Percentiles rank a stretch among this genome's conserved stretches.
Evolutionary conservation across 768 basidiomycete genomes (phyloP).

Genomic region (Phanerodontia chrysosporium): DNA sequence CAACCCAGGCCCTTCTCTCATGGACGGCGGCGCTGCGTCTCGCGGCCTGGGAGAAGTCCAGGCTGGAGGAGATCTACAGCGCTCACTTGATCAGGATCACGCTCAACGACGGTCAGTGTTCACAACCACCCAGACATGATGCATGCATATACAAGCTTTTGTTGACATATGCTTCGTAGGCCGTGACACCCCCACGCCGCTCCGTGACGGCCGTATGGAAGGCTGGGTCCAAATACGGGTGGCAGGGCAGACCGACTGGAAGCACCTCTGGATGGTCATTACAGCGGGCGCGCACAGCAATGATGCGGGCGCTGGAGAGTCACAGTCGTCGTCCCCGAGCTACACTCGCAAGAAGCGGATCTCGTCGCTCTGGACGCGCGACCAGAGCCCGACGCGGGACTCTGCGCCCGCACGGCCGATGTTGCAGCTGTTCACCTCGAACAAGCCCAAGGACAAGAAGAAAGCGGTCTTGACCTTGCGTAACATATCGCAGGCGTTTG

Average conservation of each 20-base stretch:
- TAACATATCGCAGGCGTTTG: conserved; percentile 79
- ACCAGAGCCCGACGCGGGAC: conserved; percentile 27
- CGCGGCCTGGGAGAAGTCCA: conserved; percentile 90
- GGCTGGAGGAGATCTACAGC: conserved; percentile 96
- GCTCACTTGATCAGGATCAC: conserved; percentile 86
- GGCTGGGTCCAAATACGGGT: conserved; percentile 89
- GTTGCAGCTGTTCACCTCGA: conserved; percentile 57
- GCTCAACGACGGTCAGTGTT: conserved; percentile 42
- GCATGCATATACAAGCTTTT: too few species aligned
- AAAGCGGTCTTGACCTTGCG: conserved; percentile 65
- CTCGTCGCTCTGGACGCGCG: conserved; percentile 64
- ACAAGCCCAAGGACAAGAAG: conserved; percentile 73
- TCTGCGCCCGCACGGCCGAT: conserved; percentile 24
- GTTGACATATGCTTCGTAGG: conserved; percentile 23
- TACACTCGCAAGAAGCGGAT: conserved; percentile 46
- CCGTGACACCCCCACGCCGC: conserved; percentile 53
- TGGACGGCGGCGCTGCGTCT: conserved; percentile 92
- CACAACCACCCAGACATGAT: too few species aligned
- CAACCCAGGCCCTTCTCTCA: conserved; percentile 62
- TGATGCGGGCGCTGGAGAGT: conserved; percentile 23
- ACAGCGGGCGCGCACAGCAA: conserved; percentile 34
- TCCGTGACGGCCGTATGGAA: conserved; percentile 74
- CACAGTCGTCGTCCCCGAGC: conserved; percentile 15
- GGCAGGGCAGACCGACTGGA: conserved; percentile 98
- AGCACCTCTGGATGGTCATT: conserved; percentile 82